A percentile compares a stretch with the other conserved stretches of the same genome.
Conservation (phyloP, 805 yeast genomes). For the Myxozyma neglecta region DNA sequence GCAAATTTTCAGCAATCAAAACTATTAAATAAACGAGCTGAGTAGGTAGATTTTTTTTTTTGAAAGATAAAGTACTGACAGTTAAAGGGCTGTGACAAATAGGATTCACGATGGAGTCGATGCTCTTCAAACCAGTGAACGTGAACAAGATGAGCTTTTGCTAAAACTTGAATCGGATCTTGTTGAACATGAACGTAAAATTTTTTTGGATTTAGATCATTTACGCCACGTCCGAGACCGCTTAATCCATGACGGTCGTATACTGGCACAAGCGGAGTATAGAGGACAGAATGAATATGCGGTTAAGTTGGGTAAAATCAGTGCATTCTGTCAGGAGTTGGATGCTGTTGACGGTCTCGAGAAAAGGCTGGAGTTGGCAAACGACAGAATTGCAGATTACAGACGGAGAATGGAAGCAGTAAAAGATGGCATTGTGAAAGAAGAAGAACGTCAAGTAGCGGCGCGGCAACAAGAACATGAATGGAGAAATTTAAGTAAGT, state of each 20-base stretch:
- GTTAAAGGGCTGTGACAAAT: no score
- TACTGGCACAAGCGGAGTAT: constrained; percentile 9
- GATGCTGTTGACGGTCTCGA: constrained; percentile 9
- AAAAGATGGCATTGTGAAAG: neutral
- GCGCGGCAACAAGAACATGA: neutral
- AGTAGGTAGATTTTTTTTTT: no score
- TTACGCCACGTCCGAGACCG: constrained; percentile 7
- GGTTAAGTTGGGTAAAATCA: constrained; percentile 16
- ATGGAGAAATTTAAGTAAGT: constrained; percentile 6
- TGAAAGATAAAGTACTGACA: neutral
- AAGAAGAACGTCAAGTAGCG: constrained; percentile 6
- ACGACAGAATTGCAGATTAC: constrained; percentile 11
- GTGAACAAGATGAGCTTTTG: constrained; percentile 1
- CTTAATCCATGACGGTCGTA: neutral
- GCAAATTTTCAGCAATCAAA: no score
- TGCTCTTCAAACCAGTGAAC: neutral
- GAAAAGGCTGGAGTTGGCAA: constrained; percentile 8
- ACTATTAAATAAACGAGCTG: no score
- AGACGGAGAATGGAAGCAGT: constrained; percentile 1
- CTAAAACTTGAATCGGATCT: constrained; percentile 4
- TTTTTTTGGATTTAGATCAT: neutral
- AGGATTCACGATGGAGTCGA: neutral
- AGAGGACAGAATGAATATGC: constrained; percentile 8
- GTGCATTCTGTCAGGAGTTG: constrained; percentile 12
- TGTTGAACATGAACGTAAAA: neutral